These are phyloP conservation scores for Russula emetica DNA, from an alignment of 768 basidiomycete species.

Conservation along the genomic window DNA sequence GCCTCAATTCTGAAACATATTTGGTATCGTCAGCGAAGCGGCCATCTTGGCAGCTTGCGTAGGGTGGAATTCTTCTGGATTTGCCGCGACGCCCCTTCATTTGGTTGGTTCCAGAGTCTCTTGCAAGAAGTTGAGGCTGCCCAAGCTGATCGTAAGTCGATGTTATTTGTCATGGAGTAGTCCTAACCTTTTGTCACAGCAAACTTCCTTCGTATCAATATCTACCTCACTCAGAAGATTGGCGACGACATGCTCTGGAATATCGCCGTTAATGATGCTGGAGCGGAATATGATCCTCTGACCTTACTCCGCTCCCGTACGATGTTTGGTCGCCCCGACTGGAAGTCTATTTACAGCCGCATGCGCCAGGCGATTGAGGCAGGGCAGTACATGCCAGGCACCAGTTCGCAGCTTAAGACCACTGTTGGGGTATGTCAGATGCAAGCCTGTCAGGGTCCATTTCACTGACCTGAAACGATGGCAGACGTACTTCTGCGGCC, in stretches of 20 bases:
- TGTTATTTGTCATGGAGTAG: neutral
- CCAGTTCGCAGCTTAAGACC: slow-evolving; percentile 73
- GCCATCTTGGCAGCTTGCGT: slow-evolving; percentile 71
- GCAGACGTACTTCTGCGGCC: slow-evolving; percentile 88
- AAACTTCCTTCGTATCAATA: slow-evolving; percentile 88
- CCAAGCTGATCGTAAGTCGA: slow-evolving; percentile 76
- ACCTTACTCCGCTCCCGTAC: slow-evolving; percentile 86
- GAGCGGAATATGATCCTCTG: slow-evolving; percentile 82
- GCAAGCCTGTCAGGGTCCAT: slow-evolving; percentile 1
- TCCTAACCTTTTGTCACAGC: slow-evolving; percentile 42
- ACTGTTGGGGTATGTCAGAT: slow-evolving; percentile 66
- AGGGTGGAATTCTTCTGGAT: slow-evolving; percentile 96
- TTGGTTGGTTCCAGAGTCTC: slow-evolving; percentile 93
- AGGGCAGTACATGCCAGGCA: slow-evolving; percentile 78
- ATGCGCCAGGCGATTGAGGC: slow-evolving; percentile 75
- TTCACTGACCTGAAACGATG: slow-evolving; percentile 14
- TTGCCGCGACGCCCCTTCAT: slow-evolving; percentile 91
- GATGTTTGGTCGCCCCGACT: slow-evolving; percentile 90
- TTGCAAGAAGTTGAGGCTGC: slow-evolving; percentile 85
- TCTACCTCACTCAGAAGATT: slow-evolving; percentile 86
- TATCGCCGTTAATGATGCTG: slow-evolving; percentile 82
- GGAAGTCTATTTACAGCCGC: slow-evolving; percentile 72
- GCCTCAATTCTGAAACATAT: slow-evolving; percentile 94
- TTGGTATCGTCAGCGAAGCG: slow-evolving; percentile 85
- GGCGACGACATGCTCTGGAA: slow-evolving; percentile 87